These are phyloP conservation scores for Kurtzmaniella cleridarum DNA, from an alignment of 805 yeast genomes.

Conservation along the genomic window DNA sequence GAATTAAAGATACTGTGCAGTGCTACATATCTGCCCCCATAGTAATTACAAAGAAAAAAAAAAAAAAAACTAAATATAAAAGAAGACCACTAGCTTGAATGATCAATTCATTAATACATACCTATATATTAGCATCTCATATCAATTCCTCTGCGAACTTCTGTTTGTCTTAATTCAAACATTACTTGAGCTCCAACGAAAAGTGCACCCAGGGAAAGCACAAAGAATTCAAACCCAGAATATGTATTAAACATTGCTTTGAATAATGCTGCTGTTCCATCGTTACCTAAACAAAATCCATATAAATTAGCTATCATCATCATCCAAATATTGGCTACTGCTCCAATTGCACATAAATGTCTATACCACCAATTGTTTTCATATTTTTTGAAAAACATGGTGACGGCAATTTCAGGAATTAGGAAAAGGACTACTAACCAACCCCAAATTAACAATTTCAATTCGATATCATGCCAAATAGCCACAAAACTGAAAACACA, in stretches of 20 bases:
- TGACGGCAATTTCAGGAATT: constrained; percentile 75
- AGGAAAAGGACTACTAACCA: constrained; percentile 87
- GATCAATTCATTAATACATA: too few relatives aligned
- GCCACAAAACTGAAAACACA: constrained; percentile 95
- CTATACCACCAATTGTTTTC: constrained; percentile 63
- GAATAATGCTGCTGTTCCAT: constrained; percentile 68
- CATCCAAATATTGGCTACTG: constrained; percentile 88
- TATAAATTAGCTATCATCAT: constrained; percentile 96
- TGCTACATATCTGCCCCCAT: too few relatives aligned
- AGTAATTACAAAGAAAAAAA: too few relatives aligned
- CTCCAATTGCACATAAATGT: constrained; percentile 80
- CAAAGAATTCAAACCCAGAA: constrained; percentile 60
- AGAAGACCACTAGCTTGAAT: too few relatives aligned
- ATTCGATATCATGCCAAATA: constrained; percentile 95
- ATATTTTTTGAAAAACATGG: constrained; percentile 38
- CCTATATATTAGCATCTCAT: constrained; percentile 54
- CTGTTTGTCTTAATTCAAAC: constrained; percentile 89
- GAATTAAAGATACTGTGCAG: too few relatives aligned
- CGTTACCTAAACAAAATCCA: constrained; percentile 91
- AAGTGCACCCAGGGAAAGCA: constrained; percentile 56
- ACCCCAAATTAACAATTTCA: constrained; percentile 88
- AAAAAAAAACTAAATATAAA: too few relatives aligned
- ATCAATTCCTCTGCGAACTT: constrained; percentile 75
- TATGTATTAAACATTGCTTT: constrained; percentile 67
- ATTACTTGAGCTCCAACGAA: constrained; percentile 87